A percentile compares a stretch with the other conserved stretches of the same genome.
These are phyloP conservation scores for Fusarium sp. DNA, from an alignment of 2,329 filamentous ascomycete species.

Conservation along the genomic window DNA sequence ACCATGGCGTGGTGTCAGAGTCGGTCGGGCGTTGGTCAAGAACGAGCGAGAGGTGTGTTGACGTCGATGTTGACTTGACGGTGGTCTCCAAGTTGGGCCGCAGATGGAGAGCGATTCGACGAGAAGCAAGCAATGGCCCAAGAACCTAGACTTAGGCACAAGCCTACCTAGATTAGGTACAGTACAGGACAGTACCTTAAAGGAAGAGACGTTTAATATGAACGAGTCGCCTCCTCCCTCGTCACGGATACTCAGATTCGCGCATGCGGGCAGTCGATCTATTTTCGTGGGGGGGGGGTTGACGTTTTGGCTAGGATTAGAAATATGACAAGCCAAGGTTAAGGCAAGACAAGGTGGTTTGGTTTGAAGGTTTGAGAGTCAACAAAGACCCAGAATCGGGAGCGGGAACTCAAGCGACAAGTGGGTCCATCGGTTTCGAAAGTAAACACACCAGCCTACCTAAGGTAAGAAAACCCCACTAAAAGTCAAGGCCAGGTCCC, in stretches of 20 bases:
- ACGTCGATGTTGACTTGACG: constrained; percentile 21
- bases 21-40: constrained; percentile 29
- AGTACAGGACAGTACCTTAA: neutral
- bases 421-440: constrained; percentile 37
- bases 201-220: constrained; percentile 15
- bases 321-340: constrained; percentile 16
- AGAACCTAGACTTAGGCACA: neutral
- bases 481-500: constrained; percentile 7
- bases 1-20: constrained; percentile 73
- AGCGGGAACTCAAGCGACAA: constrained; percentile 27
- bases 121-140: constrained; percentile 17
- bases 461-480: neutral
- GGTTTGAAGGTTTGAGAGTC: constrained; percentile 26
- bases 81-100: constrained; percentile 43
- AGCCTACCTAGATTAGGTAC: neutral
- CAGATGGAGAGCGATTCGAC: constrained; percentile 34
- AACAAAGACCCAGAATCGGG: constrained; percentile 27
- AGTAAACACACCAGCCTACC: constrained; percentile 41
- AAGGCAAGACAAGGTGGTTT: neutral
- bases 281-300: constrained; percentile 2
- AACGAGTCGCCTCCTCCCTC: constrained; percentile 41
- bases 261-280: constrained; percentile 29
- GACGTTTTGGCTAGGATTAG: constrained; percentile 20
- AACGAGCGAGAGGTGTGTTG: constrained; percentile 28
- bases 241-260: constrained; percentile 36